Evolutionary conservation across 2,329 filamentous ascomycete genomes (phyloP).

Genomic region (Teratosphaeria pseudoeucalypti): DNA sequence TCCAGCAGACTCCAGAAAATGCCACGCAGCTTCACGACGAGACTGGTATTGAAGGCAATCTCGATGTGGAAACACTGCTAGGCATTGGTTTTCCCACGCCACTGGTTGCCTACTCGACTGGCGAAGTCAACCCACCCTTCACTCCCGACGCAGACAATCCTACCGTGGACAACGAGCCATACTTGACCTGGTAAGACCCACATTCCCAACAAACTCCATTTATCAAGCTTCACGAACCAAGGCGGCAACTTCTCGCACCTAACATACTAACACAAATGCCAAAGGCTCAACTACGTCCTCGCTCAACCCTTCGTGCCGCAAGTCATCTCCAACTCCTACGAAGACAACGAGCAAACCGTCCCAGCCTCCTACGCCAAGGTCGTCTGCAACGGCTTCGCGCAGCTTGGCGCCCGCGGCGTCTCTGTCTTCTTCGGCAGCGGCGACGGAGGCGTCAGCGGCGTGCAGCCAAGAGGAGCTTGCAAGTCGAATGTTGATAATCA

Average conservation of each 20-base stretch:
- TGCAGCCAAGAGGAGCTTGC: slow-evolving; percentile 29
- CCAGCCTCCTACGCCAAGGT: slow-evolving; percentile 50
- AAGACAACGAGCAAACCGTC: slow-evolving; percentile 55
- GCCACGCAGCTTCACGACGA: slow-evolving; percentile 20
- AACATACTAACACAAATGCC: not conserved
- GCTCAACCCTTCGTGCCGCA: slow-evolving; percentile 47
- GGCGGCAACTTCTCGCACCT: no score
- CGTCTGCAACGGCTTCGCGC: slow-evolving; percentile 54
- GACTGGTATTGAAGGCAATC: slow-evolving; percentile 44
- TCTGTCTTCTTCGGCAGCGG: slow-evolving; percentile 55
- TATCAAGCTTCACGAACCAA: no score
- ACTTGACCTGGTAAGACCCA: slow-evolving; percentile 43
- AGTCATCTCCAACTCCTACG: slow-evolving; percentile 56
- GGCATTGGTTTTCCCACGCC: slow-evolving; percentile 44
- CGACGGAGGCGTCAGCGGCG: slow-evolving; percentile 46
- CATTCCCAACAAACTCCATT: no score
- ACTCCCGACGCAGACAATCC: slow-evolving; percentile 37
- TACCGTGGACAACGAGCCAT: slow-evolving; percentile 56
- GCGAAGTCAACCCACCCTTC: slow-evolving; percentile 43
- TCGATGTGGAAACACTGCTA: slow-evolving; percentile 53
- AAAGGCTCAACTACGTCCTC: slow-evolving; percentile 44
- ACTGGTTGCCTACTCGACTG: slow-evolving; percentile 50
- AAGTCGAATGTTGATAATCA: slow-evolving; percentile 37
- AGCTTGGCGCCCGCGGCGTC: slow-evolving; percentile 58
- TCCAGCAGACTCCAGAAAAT: slow-evolving; percentile 32